phyloP scores from a whole-genome alignment of 2,329 filamentous ascomycete genomes.

The Diaporthe eres region DNA sequence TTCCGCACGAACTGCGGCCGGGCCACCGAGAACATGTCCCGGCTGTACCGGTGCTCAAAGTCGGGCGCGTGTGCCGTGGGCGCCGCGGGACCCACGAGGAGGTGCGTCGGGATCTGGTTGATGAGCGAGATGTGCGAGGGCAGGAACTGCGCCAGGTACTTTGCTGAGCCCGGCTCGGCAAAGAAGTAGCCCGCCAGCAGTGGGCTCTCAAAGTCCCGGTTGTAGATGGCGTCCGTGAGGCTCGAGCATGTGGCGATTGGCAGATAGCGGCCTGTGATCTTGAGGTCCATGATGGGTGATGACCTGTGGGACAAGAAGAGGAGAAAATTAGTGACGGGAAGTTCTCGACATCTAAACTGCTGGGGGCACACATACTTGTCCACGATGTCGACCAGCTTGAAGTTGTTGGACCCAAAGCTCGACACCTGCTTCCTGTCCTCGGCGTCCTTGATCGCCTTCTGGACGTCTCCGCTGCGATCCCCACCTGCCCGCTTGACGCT shows the following conservation, averaged over 20 bases:
- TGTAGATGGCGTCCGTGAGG: slow-evolving; percentile 49
- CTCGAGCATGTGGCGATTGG: slow-evolving; percentile 47
- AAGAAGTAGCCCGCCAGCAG: slow-evolving; percentile 47
- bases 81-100: slow-evolving; percentile 61
- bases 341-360: background rate
- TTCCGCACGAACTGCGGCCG: slow-evolving; percentile 58
- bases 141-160: slow-evolving; percentile 73
- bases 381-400: slow-evolving; percentile 47
- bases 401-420: slow-evolving; percentile 46
- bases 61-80: slow-evolving; percentile 49
- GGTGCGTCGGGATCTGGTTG: slow-evolving; percentile 69
- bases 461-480: slow-evolving; percentile 43
- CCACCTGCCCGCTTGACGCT: slow-evolving; percentile 41
- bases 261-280: slow-evolving; percentile 48
- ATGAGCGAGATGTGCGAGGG: slow-evolving; percentile 63
- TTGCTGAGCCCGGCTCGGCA: slow-evolving; percentile 54
- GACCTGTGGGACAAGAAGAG: slow-evolving; percentile 38
- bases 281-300: slow-evolving; percentile 45
- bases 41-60: slow-evolving; percentile 55
- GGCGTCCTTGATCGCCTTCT: slow-evolving; percentile 45
- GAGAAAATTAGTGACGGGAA: background rate
- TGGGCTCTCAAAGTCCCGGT: slow-evolving; percentile 45
- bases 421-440: slow-evolving; percentile 47
- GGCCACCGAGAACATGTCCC: slow-evolving; percentile 58
- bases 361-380: slow-evolving; percentile 44